These are phyloP conservation scores for Saturnispora mendoncae DNA, from an alignment of 805 yeast species.

Conservation along the genomic window DNA sequence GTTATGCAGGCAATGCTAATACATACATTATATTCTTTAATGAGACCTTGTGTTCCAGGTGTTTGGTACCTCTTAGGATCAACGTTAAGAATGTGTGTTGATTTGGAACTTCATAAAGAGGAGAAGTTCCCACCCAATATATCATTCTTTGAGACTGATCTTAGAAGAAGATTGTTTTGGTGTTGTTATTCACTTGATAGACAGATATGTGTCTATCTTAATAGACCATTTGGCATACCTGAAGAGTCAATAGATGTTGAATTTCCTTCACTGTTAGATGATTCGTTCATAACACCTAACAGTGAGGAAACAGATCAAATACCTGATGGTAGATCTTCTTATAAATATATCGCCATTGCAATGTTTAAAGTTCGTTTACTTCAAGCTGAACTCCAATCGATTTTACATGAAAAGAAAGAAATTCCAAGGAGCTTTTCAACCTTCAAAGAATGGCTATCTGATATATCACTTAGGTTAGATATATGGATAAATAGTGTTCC, in stretches of 20 bases:
- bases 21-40: conserved; percentile 61
- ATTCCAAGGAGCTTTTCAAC: conserved; percentile 53
- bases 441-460: conserved; percentile 54
- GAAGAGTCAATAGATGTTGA: conserved; percentile 67
- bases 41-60: conserved; percentile 87
- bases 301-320: conserved; percentile 32
- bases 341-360: conserved; percentile 57
- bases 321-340: conserved; percentile 36
- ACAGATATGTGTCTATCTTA: conserved; percentile 77
- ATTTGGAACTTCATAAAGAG: conserved; percentile 77
- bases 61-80: conserved; percentile 89
- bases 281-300: conserved; percentile 41
- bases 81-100: conserved; percentile 71
- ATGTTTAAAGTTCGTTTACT: conserved; percentile 63
- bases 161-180: conserved; percentile 78
- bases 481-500: conserved; percentile 57
- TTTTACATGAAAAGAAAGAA: conserved; percentile 63
- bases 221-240: conserved; percentile 83
- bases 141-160: conserved; percentile 54
- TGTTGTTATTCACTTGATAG: conserved; percentile 80
- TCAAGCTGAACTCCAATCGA: conserved; percentile 69
- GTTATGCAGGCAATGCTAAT: conserved; percentile 64
- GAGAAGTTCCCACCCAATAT: conserved; percentile 21
- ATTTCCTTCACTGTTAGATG: conserved; percentile 71
- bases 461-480: conserved; percentile 43